Evolutionary conservation across 257 asterid genomes (phyloP), one percentile per base, ranked within the genome.

Genomic region (Parsonsia alboflavescens): DNA sequence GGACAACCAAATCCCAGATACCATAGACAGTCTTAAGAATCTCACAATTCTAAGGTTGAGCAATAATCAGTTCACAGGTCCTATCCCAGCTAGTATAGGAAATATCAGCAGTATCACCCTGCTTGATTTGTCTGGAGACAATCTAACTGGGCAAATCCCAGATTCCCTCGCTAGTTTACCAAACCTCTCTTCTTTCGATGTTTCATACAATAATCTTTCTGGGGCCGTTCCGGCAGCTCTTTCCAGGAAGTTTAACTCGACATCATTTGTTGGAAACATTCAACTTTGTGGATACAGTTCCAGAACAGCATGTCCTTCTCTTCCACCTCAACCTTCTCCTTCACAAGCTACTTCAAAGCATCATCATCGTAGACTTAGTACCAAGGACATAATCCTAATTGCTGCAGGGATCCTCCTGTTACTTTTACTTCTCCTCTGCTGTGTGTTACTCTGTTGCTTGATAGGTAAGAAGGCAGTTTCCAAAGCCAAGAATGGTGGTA

Each of bases 131-230:
- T 91, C 97, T 7, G 73, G 76, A 70, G 91, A 93, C 86, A 81
- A 88, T 67, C 73, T 93, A 64, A 81, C 86, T 2, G 98, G 98
- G 22, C 87, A 84, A 81, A 92, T 94, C 52, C 97, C 99, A 5
- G 6, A 2, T 44, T 84, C 97, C 36, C 81, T 90, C 42, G 82
- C 68, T 28, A 69, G 69, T 59, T 81, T 89, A 46, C 75, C 71
- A 42, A 85, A 81, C 11, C 91, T 95, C 52, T 76, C 88, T 59
- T 81, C 87, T 19, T 85, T 95, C 1, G 82, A 92, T 58, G 88
- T 95, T 22, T 95, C 98, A 44, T 88, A 88, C 80, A 95, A 95
- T 73, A 85, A 87, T 67, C 93, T 94, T 7, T 89, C 96, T 36
- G 98, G 99, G 0, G 17, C 72, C 1, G 99, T 94, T 41, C 93